Conservation (phyloP, 495 filamentous ascomycete species). For the Saxophila tyrrhenica region DNA sequence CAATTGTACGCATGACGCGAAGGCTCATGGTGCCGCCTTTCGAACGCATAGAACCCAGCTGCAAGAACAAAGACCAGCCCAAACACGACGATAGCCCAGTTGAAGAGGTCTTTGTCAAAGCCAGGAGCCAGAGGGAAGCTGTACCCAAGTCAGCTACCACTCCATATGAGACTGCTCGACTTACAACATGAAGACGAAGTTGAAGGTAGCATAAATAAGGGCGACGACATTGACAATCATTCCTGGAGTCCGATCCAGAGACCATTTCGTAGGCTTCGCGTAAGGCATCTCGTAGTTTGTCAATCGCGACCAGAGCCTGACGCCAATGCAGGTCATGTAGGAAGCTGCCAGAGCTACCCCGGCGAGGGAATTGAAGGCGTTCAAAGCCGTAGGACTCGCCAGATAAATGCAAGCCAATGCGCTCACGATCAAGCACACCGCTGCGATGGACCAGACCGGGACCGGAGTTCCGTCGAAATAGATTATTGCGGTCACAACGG, state of each 20-base stretch:
- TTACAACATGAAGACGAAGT: conserved; percentile 2
- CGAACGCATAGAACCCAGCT: not conserved
- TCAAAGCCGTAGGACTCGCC: not conserved
- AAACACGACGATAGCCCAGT: not conserved
- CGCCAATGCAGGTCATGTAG: not conserved
- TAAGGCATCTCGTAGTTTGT: not conserved
- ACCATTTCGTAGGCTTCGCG: not conserved
- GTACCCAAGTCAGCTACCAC: not conserved
- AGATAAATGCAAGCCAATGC: not conserved
- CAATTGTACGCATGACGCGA: not conserved
- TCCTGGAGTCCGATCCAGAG: not conserved
- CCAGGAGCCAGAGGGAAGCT: not conserved
- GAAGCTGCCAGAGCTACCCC: not conserved
- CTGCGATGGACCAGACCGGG: not conserved
- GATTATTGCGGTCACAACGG: not conserved
- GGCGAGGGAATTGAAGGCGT: not conserved
- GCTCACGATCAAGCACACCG: conserved; percentile 2
- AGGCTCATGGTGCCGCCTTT: not conserved
- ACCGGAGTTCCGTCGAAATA: not conserved
- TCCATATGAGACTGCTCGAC: not conserved
- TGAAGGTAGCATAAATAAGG: not conserved
- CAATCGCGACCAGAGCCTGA: not conserved
- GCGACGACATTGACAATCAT: not conserved
- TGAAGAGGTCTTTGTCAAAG: conserved; percentile 1
- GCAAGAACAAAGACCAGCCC: not conserved